Evolutionary conservation across 306 rosid genomes (phyloP), one percentile per base, ranked within the genome.

Genomic region (Vigna trinervia): DNA sequence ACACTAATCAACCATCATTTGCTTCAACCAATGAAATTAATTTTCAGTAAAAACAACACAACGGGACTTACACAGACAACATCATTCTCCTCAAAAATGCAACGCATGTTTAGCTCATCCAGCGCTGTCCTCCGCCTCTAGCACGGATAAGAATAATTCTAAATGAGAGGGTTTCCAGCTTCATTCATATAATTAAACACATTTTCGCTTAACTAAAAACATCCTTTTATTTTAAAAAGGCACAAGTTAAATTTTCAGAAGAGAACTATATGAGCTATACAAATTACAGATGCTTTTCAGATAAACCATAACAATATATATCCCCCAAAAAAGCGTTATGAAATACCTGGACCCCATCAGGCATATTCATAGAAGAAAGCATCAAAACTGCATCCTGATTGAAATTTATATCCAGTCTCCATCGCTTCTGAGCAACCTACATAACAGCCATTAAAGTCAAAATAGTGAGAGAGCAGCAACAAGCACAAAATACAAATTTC

Each of bases 291-390:
- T 14, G 39, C 34, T 17, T 8, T 67, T 60, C 19, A 5, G 2
- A 68, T 43, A 69, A 22, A 54, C 30, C 61, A 63, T 64, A 3
- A 19, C 60, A 62, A 57, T 2, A 28, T 34, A 61, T 6, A 34
- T 34, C 13, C 43, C 62, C 19, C 7, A 51, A 67, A 5, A 34
- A 8, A 6, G 14, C 15, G 60, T 56, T 12, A 65, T 30, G 23
- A 48, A 58, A 69, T 89, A 95, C 97, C 98, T 95, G 98, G 64
- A 95, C 89, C 34, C 98, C 98, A 68, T 92, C 97, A 10, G 97
- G 97, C 78, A 95, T 81, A 83, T 87, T 92, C 98, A 95, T 92
- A 1, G 97, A 91, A 62, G 98, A 95, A 84, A 95, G 98, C 98
- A 92, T 92, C 84, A 92, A 61, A 13, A 86, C 87, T 20, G 98